Base-by-base conservation (phyloP, 2,329 filamentous ascomycete species). In the Trichoderma koningii region DNA sequence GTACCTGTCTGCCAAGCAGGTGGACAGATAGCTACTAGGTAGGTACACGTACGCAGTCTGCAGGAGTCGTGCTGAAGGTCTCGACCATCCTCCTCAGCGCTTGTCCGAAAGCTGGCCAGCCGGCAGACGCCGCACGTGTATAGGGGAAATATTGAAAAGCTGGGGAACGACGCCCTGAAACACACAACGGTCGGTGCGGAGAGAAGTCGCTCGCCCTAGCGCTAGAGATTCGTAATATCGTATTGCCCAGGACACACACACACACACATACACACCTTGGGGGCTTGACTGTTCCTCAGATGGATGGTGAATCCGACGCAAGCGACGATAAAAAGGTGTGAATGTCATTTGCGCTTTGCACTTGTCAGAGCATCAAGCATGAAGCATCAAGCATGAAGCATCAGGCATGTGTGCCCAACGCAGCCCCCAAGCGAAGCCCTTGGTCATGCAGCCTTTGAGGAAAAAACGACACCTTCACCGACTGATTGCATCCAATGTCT, bases 341-440 rank as follows among this genome's bases (percentile, higher is more conserved):
- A 38, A 38, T 34, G 34, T 14, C 34, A 38, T 38, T 14, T 38
- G 34, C 34, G 34, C 34, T 38, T 38, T 12, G 10, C 12, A 38
- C 34, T 14, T 14, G 3, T 5, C 9, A 10, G 30, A 34, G 28
- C 28, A 15, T 3, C 45, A 34, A 28, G 26, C 6, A 19, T 21
- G n/a, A 51, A 28, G 48, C 38, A n/a, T n/a, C n/a, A n/a, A n/a
- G n/a, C n/a, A 30, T 30, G 59, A 38, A 42, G 14, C 23, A 52
- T 23, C 50, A 63, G 19, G 59, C 26, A 53, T 55, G 48, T 30
- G 50, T 63, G 59, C 59, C 59, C 59, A 47, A 63, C 59, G 41
- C 50, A 53, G n/a, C 34, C 34, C 38, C 50, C 59, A 51, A 51
- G 45, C 41, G n/a, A 52, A 42, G 38, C 59, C 50, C 3, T 38